Evolutionary conservation across 352 stramenopile genomes (phyloP), one percentile per base, ranked within the genome.

Genomic region (Pythium volutum): DNA sequence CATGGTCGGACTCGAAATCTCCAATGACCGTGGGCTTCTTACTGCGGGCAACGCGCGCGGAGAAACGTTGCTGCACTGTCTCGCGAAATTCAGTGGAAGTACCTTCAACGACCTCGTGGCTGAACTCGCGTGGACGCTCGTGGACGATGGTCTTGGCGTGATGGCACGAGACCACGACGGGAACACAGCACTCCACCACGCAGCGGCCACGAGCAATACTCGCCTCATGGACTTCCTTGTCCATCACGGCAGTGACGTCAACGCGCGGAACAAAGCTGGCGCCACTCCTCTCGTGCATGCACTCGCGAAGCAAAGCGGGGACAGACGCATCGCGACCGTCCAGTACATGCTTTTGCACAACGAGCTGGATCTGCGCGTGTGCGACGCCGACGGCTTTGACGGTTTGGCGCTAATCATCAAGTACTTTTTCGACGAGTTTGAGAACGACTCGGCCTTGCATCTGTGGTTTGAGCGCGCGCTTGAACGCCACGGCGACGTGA

Each of bases 161-260:
- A 59, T 49, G 25, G 34, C 58, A 1, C 29, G 22, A n/a, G 77
- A 84, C 39, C 46, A 67, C 1, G 60, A 71, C 4, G 81, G 83
- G 4, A 77, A 82, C 57, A 55, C 70, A 3, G 69, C 73, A 3
- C 49, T 90, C 8, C 83, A 92, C 29, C 88, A 84, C 34, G 80
- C 83, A 0, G 79, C 79, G 8, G 67, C 64, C 3, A 62, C 49
- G 0, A 78, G 62, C 1, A 88, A 87, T 45, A 76, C 72, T 8
- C 71, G 76, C 23, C 15, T 87, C 29, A 75, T 89, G 67, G 79
- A 88, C 49, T 91, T 88, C 51, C 36, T 91, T 9, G 61, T 87
- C 2, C 76, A 89, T 61, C 71, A 88, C 47, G 51, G 47, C 23
- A 66, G 45, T 20, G 62, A 77, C 22, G 16, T 80, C 9, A 87